A percentile compares a stretch with the other conserved stretches of the same genome.
Evolutionary conservation across 345 rosid genomes (phyloP).

Genomic region (Eucalyptus curtisii): DNA sequence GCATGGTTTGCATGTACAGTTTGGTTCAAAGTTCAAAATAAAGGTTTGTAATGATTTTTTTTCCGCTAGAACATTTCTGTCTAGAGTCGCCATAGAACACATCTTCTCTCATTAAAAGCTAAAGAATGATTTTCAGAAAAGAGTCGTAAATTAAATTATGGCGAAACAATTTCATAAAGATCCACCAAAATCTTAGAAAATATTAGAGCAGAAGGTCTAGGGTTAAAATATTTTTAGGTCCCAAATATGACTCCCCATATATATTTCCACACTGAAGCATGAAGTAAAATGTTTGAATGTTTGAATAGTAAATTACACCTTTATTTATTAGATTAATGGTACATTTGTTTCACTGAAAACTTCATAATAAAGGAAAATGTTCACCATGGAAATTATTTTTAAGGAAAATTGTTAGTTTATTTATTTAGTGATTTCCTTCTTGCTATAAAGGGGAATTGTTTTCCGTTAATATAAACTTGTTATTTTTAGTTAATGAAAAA

Average conservation of each 20-base stretch:
- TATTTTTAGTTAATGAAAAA: no score
- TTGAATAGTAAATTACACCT: neutral
- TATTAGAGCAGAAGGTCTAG: neutral
- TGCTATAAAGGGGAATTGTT: neutral
- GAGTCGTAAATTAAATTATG: no score
- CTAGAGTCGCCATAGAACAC: neutral
- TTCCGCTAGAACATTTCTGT: rapidly evolving
- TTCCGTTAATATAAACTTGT: neutral
- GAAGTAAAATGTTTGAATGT: neutral
- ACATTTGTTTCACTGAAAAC: neutral
- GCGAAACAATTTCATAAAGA: neutral
- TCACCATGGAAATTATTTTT: neutral
- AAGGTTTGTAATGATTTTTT: no score
- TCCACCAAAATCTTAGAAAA: neutral
- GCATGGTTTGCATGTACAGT: no score
- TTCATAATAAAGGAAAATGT: neutral
- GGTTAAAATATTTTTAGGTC: neutral
- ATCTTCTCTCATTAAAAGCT: no score
- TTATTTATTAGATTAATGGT: neutral
- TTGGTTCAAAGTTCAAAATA: no score
- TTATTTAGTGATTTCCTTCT: neutral
- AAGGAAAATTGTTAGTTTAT: neutral
- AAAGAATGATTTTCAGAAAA: no score
- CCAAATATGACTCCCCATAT: neutral
- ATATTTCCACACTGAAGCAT: neutral